Evolutionary conservation across 148 eudicot genomes (phyloP), one percentile per base, ranked within the genome.

Genomic region (Fallopia convolvulus): DNA sequence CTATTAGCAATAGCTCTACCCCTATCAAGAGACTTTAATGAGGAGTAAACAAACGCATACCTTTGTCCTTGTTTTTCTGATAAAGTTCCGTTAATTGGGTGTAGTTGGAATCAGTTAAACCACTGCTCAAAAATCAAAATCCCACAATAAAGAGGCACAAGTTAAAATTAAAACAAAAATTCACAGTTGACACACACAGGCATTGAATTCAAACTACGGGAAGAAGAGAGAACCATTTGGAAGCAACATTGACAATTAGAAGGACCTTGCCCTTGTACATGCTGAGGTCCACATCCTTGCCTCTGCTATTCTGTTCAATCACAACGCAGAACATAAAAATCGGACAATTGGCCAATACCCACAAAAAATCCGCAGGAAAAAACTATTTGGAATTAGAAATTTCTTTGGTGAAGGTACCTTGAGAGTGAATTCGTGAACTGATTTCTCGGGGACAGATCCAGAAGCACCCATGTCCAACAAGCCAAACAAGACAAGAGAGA

Each of bases 241-340:
- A 93, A 79, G 98, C 98, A 79, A 93, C 98, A 80, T 93, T 93
- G 78, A 93, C 93, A 70, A 93, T 84, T 11, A 93, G 87, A 72
- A 91, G 88, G 71, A 91, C 93, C 68, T 93, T 93, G 71, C 98
- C 96, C 81, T 87, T 91, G 82, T 93, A 93, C 6, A 82, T 78
- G 76, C 88, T 88, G 5, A 93, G 89, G 81, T 88, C 90, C 81
- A 89, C 98, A 41, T 91, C 96, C 53, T 85, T 77, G 11, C 89
- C 91, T 75, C 71, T 89, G 80, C 82, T 40, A 88, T 91, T 86
- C 97, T 93, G 80, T 81, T 39, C n/a, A 66, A 17, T 40, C 41
- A 52, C 12, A 70, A 70, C 47, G 39, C 21, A 70, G 26, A 36
- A 58, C 33, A 32, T 49, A 75, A 44, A 58, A 48, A 20, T 14